These are phyloP conservation scores for Wickerhamiella siamensis DNA, from an alignment of 805 yeast species.

Conservation along the genomic window DNA sequence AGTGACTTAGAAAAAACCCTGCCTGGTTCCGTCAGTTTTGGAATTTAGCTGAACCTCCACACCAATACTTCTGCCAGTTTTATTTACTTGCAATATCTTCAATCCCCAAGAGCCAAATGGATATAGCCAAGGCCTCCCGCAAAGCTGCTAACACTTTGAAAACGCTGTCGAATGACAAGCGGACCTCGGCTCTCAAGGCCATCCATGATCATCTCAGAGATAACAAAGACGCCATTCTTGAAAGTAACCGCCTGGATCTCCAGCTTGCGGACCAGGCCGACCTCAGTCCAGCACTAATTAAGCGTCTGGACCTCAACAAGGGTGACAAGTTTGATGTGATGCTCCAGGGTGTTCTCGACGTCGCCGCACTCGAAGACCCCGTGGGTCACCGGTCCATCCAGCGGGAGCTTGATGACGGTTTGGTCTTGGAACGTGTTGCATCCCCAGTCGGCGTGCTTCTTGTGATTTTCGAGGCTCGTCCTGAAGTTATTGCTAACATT, in stretches of 20 bases:
- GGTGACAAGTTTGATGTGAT: slow-evolving; percentile 82
- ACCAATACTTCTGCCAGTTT: too few species aligned
- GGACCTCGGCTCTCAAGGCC: slow-evolving; percentile 57
- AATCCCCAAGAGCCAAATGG: too few species aligned
- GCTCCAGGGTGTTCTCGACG: slow-evolving; percentile 91
- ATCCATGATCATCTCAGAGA: slow-evolving; percentile 56
- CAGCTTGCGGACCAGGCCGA: slow-evolving; percentile 47
- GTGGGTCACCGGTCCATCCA: slow-evolving; percentile 80
- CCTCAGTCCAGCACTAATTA: slow-evolving; percentile 57
- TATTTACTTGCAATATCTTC: too few species aligned
- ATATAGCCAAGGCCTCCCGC: slow-evolving; percentile 69
- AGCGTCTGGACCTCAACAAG: slow-evolving; percentile 67
- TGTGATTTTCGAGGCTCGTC: slow-evolving; percentile 90
- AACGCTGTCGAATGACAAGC: slow-evolving; percentile 54
- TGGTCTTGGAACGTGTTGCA: slow-evolving; percentile 66
- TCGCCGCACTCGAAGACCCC: slow-evolving; percentile 79
- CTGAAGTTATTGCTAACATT: slow-evolving; percentile 96
- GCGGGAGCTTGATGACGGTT: slow-evolving; percentile 76
- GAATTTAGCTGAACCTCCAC: too few species aligned
- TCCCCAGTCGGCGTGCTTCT: slow-evolving; percentile 91
- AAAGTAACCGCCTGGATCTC: slow-evolving; percentile 65
- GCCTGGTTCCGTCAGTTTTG: too few species aligned
- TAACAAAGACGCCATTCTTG: slow-evolving; percentile 46
- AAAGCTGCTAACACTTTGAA: slow-evolving; percentile 72
- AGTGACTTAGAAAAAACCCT: too few species aligned